Evolutionary conservation across 495 filamentous ascomycete species (phyloP), one percentile per base, ranked within the genome.

Genomic region (Penicillium dipodomyicola): DNA sequence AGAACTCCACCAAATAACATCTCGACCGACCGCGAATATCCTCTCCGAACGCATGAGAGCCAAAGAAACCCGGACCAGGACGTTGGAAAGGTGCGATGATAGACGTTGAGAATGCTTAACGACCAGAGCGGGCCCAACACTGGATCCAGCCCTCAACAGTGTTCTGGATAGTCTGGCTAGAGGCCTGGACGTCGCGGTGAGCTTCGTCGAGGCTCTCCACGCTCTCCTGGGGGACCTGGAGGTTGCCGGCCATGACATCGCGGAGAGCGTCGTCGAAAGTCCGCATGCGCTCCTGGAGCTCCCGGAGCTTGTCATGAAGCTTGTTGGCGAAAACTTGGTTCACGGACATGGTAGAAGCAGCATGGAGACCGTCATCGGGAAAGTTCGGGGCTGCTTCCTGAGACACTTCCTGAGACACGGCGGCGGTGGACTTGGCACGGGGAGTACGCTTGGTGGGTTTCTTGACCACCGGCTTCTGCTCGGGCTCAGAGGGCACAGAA

Each of bases 101-200:
- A 37, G 20, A 22, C 6, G 14, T 22, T 43, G 10, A 14, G 20
- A 12, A 45, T 7, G 5, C 19, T 54, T 49, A 66, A 22, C 43
- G 19, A 15, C 61, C 58, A 11, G 20, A 25, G 7, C n/a, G 15
- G 15, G 37, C 19, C 62, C 62, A 67, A 9, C 30, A 14, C 17
- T 37, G 58, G 3, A 59, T 17, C 65, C 65, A 70, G 25, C 5
- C 25, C 1, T 65, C 57, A 23, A 69, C 41, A 4, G 51, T 39
- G n/a, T 49, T 11, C 23, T 62, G 57, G 3, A 63, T 57, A 43
- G 51, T 17, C 2, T 53, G 29, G 7, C 60, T 47, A 42, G 64
- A 45, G n/a, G 52, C 54, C 41, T 65, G 46, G 8, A 51, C 54
- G 11, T 50, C 44, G 1, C 47, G 17, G 19, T 62, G 32, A 40